Evolutionary conservation across 768 basidiomycete genomes (phyloP).

Genomic region (Trametes gibbosa): DNA sequence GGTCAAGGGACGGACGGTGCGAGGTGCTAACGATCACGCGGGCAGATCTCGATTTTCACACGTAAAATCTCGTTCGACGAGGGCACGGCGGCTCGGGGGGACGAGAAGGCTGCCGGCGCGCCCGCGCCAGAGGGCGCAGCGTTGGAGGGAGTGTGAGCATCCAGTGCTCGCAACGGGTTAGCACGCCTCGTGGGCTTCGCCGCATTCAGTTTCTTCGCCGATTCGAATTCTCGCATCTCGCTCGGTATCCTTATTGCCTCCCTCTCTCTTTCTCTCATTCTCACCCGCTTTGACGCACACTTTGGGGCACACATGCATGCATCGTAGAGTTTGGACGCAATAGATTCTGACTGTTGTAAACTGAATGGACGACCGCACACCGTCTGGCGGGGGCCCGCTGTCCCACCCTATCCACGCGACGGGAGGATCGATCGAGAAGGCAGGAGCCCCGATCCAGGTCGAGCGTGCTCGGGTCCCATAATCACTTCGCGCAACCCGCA

Average conservation of each 20-base stretch:
- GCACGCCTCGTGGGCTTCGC: slow-evolving; percentile 15
- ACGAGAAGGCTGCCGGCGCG: slow-evolving; percentile 9
- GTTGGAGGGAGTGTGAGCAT: slow-evolving; percentile 16
- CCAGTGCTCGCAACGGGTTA: slow-evolving; percentile 14
- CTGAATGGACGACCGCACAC: background rate
- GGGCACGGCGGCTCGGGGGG: slow-evolving; percentile 3
- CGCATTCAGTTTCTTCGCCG: background rate
- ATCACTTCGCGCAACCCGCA: background rate
- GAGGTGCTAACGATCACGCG: background rate
- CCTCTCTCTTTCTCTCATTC: background rate
- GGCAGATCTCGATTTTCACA: slow-evolving; percentile 30
- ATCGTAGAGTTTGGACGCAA: slow-evolving; percentile 17
- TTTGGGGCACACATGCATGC: background rate
- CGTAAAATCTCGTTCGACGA: slow-evolving; percentile 22
- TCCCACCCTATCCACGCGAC: background rate
- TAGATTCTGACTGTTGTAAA: slow-evolving; percentile 8
- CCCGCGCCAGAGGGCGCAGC: slow-evolving; percentile 2
- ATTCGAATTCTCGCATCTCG: background rate
- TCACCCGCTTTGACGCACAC: slow-evolving; percentile 8
- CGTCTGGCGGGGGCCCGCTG: background rate
- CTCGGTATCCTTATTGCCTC: slow-evolving; percentile 20
- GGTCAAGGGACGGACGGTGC: too few relatives aligned
- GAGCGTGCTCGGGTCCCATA: background rate
- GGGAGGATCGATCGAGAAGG: slow-evolving; percentile 9
- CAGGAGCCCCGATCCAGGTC: background rate